These are phyloP conservation scores for Nakaseomyces bracarensis DNA, from an alignment of 1,139 yeast species.

Conservation along the genomic window DNA sequence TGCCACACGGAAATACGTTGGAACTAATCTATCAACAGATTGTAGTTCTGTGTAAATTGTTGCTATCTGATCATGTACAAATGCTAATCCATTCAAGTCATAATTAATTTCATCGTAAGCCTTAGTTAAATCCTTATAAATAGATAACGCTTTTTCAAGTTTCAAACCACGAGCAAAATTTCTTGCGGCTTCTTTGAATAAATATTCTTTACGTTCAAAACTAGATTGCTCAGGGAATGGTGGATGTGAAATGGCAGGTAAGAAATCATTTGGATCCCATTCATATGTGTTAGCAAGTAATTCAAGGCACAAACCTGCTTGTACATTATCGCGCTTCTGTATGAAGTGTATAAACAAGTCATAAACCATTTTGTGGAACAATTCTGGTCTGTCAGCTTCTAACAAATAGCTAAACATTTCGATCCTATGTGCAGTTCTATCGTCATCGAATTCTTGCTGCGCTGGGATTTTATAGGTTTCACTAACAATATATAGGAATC, in stretches of 20 bases:
- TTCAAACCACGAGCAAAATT: constrained; percentile 67
- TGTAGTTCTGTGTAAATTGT: constrained; percentile 62
- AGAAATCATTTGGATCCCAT: constrained; percentile 58
- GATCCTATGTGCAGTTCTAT: constrained; percentile 71
- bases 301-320: constrained; percentile 77
- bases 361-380: constrained; percentile 68
- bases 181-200: constrained; percentile 63
- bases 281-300: constrained; percentile 67
- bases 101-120: constrained; percentile 68
- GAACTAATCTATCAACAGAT: constrained; percentile 61
- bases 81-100: constrained; percentile 69
- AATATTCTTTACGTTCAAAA: constrained; percentile 71
- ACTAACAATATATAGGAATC: constrained; percentile 56
- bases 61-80: constrained; percentile 62
- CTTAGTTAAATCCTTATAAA: constrained; percentile 67
- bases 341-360: constrained; percentile 64
- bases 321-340: constrained; percentile 56
- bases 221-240: constrained; percentile 71
- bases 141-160: constrained; percentile 67
- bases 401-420: constrained; percentile 70
- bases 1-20: constrained; percentile 72
- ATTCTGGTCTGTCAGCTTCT: constrained; percentile 73
- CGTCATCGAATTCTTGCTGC: constrained; percentile 81
- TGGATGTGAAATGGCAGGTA: constrained; percentile 57
- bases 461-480: constrained; percentile 69